Base-by-base conservation (phyloP, 1,284 basidiomycete genomes). In the Ceratobasidium theobromae region DNA sequence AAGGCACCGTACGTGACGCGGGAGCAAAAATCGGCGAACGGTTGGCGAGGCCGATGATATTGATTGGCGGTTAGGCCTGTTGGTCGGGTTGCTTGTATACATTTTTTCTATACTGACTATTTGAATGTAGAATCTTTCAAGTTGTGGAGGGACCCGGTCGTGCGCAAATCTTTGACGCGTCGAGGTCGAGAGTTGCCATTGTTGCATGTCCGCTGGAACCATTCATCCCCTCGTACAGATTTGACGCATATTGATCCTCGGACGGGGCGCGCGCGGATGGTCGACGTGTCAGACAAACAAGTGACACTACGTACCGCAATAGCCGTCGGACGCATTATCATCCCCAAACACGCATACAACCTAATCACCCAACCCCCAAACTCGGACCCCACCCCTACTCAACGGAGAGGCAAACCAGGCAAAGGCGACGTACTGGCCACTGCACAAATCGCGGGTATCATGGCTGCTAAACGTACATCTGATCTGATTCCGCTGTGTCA, bases 401-500 rank as follows among this genome's bases (percentile, higher is more conserved):
- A 53, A 74, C 76, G 67, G 78, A 78, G 32, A 76, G 77, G 74
- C 11, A 87, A 88, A 74, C 78, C 79, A 46, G 77, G 79, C 35
- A 92, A 95, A 76, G 86, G 93, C 54, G 83, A 94, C 76, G 84
- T 86, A n/a, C 77, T 93, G 53, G 84, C 85, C 11, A 84, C 91
- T 18, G 88, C 91, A 16, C 88, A 93, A 72, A 78, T 94, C 25
- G 92, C 93, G 1, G 93, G 86, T 12, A 91, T 95, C 74, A 93
- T 93, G 87, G 92, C 82, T 6, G 85, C 88, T 68, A 95, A 95
- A 75, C 84, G 84, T 66, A 95, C 93, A 0, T 80, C 88, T 27
- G 85, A 86, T 45, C 80, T 94, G 48, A 94, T 95, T 65, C 93
- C 93, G 1, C 79, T 95, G 6, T 95, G 93, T 72, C 93, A 95